Evolutionary conservation across 1,284 basidiomycete genomes (phyloP).

Genomic region (Boletus smithii): DNA sequence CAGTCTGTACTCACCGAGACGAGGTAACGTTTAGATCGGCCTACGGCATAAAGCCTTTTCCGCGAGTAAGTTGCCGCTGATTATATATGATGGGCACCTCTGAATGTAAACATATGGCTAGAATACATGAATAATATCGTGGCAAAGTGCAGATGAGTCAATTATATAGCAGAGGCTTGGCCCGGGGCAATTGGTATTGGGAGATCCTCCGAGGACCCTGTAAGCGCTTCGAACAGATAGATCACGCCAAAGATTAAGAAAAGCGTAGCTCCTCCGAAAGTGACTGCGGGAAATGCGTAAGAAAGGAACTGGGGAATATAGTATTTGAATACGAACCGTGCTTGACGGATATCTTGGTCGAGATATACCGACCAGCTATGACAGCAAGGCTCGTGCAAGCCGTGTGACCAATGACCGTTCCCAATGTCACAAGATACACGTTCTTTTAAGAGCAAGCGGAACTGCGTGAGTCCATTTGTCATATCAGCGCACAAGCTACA

Average conservation of each 20-base stretch:
- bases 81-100: neutral
- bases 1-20: neutral
- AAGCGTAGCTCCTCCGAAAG: slow-evolving; percentile 54
- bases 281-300: slow-evolving; percentile 9
- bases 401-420: slow-evolving; percentile 87
- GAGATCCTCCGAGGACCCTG: slow-evolving; percentile 14
- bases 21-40: neutral
- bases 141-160: slow-evolving; percentile 36
- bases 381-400: slow-evolving; percentile 90
- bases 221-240: slow-evolving; percentile 45
- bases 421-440: slow-evolving; percentile 78
- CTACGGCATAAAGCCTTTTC: neutral
- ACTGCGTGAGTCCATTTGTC: slow-evolving; percentile 3
- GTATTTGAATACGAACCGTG: slow-evolving; percentile 62
- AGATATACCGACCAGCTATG: slow-evolving; percentile 85
- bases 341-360: slow-evolving; percentile 92
- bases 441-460: slow-evolving; percentile 38
- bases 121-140: slow-evolving; percentile 3
- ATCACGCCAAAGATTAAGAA: slow-evolving; percentile 62
- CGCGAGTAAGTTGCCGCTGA: neutral
- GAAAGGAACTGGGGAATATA: neutral
- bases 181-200: slow-evolving; percentile 16
- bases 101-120: neutral
- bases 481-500: slow-evolving; percentile 1
- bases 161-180: slow-evolving; percentile 32